Base-by-base conservation (phyloP, 495 filamentous ascomycete genomes). In the Beverwykella pulmonaria region DNA sequence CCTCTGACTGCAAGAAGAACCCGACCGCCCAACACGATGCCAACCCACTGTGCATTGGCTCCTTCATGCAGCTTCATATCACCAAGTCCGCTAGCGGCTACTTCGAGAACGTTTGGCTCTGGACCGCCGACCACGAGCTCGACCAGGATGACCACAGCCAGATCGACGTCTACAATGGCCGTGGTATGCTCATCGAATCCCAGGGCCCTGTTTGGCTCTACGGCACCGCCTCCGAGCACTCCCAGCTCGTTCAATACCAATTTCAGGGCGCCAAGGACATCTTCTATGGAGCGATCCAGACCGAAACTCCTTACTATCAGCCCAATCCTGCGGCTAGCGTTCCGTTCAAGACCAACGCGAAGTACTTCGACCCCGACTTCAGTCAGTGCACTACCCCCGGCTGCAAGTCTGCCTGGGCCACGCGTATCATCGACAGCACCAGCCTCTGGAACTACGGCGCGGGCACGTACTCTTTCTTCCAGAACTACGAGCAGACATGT, bases 231-330 rank as follows among this genome's bases (percentile, higher is more conserved):
- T 86, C 87, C 4, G 92, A 96, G 76, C 92, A 96, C 76, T 84
- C 87, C 74, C 78, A 82, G 4, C 81, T 95, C 0, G 92, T 92
- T 73, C 90, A 96, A 74, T 95, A 93, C 80, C 89, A 94, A 63
- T 79, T 94, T 67, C 77, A 81, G 53, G 83, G 82, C 50, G 89
- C 90, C 4, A 79, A 84, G 69, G 87, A 90, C 65, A 79, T 93
- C 55, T 88, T 87, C 72, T 87, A 86, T 74, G 88, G 88, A 20
- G 84, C 89, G 74, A 87, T 93, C 71, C 92, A 96, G 70, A 92
- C 92, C 8, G 92, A 95, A 76, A 92, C 92, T 0, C 90, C 73
- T 12, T 80, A 79, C 72, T 78, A 61, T 73, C 82, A 72, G 68
- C 71, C 75, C 25, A 74, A 75, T 61, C 78, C 78, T 9, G 22